Percentiles rank a stretch among this genome's conserved stretches.
Conservation (phyloP, 2,329 filamentous ascomycete genomes). For the Microthyrium microscopicum region DNA sequence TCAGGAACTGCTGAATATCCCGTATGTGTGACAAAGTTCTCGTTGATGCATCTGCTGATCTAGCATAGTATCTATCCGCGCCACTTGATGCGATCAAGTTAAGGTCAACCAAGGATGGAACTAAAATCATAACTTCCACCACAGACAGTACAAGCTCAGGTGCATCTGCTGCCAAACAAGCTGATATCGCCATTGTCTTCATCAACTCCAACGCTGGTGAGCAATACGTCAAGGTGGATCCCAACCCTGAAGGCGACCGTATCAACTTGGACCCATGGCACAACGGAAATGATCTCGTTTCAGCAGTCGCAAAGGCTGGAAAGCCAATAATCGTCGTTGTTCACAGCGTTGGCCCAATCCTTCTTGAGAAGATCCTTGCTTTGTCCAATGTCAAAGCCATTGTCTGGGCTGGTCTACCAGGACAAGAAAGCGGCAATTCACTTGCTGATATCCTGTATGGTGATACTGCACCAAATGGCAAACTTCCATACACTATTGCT, state of each 20-base stretch:
- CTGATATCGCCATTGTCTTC: slow-evolving; percentile 25
- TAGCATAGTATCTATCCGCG: slow-evolving; percentile 24
- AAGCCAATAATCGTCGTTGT: slow-evolving; percentile 23
- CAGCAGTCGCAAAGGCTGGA: slow-evolving; percentile 19
- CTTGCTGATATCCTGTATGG: slow-evolving; percentile 31
- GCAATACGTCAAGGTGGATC: slow-evolving; percentile 31
- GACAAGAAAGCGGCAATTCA: slow-evolving; percentile 28
- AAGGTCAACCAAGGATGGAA: slow-evolving; percentile 21
- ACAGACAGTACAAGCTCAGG: slow-evolving; percentile 22
- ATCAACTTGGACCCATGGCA: slow-evolving; percentile 31
- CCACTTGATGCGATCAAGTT: slow-evolving; percentile 26
- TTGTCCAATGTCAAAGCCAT: slow-evolving; percentile 22
- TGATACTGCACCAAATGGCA: slow-evolving; percentile 29
- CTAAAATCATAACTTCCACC: slow-evolving; percentile 21
- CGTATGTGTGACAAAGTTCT: slow-evolving; percentile 7
- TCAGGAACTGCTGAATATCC: slow-evolving; percentile 34
- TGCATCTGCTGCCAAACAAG: slow-evolving; percentile 20
- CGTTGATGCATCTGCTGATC: slow-evolving; percentile 4
- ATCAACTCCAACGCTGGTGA: slow-evolving; percentile 32
- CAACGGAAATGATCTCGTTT: slow-evolving; percentile 25
- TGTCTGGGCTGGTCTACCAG: slow-evolving; percentile 23
- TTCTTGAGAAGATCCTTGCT: slow-evolving; percentile 20
- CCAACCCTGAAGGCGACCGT: slow-evolving; percentile 29
- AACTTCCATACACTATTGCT: slow-evolving; percentile 36
- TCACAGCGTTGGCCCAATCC: slow-evolving; percentile 21